phyloP scores from a whole-genome alignment of 306 rosid species.

The Benincasa hispida region DNA sequence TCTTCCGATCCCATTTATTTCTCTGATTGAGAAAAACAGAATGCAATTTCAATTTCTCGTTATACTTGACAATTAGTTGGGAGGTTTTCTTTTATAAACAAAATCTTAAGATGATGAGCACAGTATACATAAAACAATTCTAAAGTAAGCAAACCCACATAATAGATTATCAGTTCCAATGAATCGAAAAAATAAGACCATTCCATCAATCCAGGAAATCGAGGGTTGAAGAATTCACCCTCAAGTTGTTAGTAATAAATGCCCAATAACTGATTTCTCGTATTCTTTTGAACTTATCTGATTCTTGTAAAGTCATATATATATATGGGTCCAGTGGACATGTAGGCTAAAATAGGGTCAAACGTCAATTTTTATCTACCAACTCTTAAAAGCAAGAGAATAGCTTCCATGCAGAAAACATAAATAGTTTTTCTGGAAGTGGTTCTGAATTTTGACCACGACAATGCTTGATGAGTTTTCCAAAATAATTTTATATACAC shows the following conservation, averaged over 20 bases:
- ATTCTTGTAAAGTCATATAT: neutral
- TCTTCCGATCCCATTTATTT: conserved; percentile 32
- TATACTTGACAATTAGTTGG: neutral
- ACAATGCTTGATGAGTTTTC: neutral
- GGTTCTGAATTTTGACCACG: neutral
- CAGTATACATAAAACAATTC: neutral
- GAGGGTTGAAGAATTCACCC: neutral
- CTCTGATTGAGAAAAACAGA: neutral
- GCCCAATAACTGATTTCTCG: neutral
- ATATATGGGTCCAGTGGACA: neutral
- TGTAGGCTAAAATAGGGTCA: neutral
- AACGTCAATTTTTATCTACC: neutral
- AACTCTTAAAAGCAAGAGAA: neutral
- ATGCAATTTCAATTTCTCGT: neutral
- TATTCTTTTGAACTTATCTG: neutral
- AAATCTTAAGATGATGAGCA: neutral
- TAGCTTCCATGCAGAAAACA: neutral
- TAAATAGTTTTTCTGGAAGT: neutral
- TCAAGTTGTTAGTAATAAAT: neutral
- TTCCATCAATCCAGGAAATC: neutral
- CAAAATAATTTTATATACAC: neutral
- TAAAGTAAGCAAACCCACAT: neutral
- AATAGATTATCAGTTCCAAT: neutral
- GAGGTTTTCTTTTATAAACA: neutral
- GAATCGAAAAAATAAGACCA: neutral